Conservation (phyloP, 2,329 filamentous ascomycete genomes). For the Aspergillus sp. region DNA sequence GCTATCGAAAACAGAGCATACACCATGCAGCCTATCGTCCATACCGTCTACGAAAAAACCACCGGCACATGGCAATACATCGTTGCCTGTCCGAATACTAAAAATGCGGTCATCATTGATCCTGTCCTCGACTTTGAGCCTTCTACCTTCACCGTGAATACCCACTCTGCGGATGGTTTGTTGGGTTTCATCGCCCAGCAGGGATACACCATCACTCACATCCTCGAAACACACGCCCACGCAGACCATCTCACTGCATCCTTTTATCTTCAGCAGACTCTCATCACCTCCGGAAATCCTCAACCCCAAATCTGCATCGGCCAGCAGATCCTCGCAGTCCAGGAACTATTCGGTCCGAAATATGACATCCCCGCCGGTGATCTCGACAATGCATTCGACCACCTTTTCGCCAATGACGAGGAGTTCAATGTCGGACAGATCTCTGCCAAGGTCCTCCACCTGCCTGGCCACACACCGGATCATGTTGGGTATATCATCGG, state of each 20-base stretch:
- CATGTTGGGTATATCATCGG: conserved; percentile 59
- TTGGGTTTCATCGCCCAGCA: conserved; percentile 41
- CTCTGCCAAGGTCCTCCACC: conserved; percentile 47
- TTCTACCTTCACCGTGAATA: conserved; percentile 41
- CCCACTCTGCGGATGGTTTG: conserved; percentile 49
- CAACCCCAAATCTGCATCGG: conserved; percentile 53
- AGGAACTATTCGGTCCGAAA: conserved; percentile 46
- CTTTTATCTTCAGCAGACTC: conserved; percentile 49
- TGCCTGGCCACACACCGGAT: conserved; percentile 61
- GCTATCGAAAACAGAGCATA: no score
- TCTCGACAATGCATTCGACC: conserved; percentile 47
- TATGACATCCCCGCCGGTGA: conserved; percentile 48
- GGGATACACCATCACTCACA: conserved; percentile 46
- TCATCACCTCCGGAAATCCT: conserved; percentile 30
- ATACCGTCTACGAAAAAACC: conserved; percentile 32
- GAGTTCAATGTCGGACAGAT: conserved; percentile 49
- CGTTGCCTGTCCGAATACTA: conserved; percentile 50
- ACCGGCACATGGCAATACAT: conserved; percentile 59
- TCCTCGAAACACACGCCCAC: conserved; percentile 56
- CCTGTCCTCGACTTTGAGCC: conserved; percentile 57
- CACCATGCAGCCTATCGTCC: conserved; percentile 24
- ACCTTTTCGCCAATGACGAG: conserved; percentile 54
- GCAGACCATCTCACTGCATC: conserved; percentile 44
- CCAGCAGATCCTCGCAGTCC: conserved; percentile 51
- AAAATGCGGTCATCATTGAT: conserved; percentile 55